A percentile compares a stretch with the other conserved stretches of the same genome.
Evolutionary conservation across 1,139 yeast species (phyloP).

Genomic region (Meyerozyma athensensis): DNA sequence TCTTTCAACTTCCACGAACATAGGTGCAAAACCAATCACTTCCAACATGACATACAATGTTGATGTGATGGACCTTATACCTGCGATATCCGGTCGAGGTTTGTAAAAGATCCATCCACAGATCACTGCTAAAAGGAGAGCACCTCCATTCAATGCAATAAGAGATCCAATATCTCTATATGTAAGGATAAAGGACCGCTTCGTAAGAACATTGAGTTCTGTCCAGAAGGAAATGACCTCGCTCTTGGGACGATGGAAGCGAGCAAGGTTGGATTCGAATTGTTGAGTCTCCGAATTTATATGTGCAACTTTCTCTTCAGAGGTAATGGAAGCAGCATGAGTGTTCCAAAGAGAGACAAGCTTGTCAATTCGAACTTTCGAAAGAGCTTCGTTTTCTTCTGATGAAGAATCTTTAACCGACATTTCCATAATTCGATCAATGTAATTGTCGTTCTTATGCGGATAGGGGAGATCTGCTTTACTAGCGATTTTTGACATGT

Average conservation of each 20-base stretch:
- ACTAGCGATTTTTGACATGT: constrained; percentile 46
- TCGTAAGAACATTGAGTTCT: constrained; percentile 53
- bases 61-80: constrained; percentile 63
- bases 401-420: constrained; percentile 62
- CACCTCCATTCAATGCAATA: constrained; percentile 50
- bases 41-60: constrained; percentile 61
- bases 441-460: no score
- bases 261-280: constrained; percentile 20
- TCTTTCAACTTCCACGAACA: constrained; percentile 70
- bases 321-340: constrained; percentile 5
- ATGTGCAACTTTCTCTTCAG: constrained; percentile 9
- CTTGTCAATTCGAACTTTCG: constrained; percentile 39
- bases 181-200: constrained; percentile 52
- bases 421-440: constrained; percentile 65
- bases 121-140: constrained; percentile 52
- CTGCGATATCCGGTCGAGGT: constrained; percentile 59
- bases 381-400: constrained; percentile 36
- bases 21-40: constrained; percentile 62
- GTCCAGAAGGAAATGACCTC: constrained; percentile 25
- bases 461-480: no score
- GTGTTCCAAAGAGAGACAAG: constrained; percentile 52
- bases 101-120: constrained; percentile 76
- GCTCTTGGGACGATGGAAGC: constrained; percentile 24
- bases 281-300: constrained; percentile 10
- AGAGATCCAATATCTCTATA: constrained; percentile 58